Percentiles rank a stretch among this genome's conserved stretches.
Conservation (phyloP, 2,329 filamentous ascomycete genomes). For the Pseudopyricularia cyperi region DNA sequence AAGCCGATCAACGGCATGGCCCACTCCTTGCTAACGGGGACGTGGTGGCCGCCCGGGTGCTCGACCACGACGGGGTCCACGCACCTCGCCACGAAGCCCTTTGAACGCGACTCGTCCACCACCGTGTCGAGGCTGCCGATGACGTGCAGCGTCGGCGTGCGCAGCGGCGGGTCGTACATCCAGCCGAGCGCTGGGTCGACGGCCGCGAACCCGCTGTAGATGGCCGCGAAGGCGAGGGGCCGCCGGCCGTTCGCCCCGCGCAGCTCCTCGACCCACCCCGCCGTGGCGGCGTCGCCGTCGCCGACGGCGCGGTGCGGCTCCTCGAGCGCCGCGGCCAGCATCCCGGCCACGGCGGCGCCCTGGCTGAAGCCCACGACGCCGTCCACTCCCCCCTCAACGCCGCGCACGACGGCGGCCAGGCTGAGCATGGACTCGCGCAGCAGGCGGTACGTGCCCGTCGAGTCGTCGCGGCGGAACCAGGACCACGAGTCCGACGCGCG, state of each 20-base stretch:
- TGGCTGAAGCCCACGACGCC: constrained; percentile 76
- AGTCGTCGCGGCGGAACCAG: constrained; percentile 68
- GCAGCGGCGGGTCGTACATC: constrained; percentile 63
- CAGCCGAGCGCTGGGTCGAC: constrained; percentile 47
- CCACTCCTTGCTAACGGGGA: constrained; percentile 74
- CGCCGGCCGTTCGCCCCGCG: constrained; percentile 33
- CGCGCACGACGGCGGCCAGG: constrained; percentile 48
- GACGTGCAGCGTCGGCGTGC: constrained; percentile 69
- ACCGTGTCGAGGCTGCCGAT: constrained; percentile 77
- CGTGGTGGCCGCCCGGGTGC: constrained; percentile 83
- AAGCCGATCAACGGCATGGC: constrained; percentile 50
- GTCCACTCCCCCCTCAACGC: constrained; percentile 57
- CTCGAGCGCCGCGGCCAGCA: constrained; percentile 65
- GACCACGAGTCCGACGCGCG: constrained; percentile 55
- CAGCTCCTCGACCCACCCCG: constrained; percentile 28
- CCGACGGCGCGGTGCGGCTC: constrained; percentile 32
- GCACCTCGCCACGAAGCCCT: constrained; percentile 54
- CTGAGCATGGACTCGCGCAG: constrained; percentile 54
- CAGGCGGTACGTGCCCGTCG: constrained; percentile 50
- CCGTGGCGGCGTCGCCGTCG: constrained; percentile 53
- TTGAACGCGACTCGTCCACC: constrained; percentile 64
- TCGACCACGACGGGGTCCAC: constrained; percentile 40
- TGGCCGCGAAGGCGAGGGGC: constrained; percentile 54
- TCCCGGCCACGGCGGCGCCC: constrained; percentile 58
- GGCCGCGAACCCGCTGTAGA: constrained; percentile 67